Evolutionary conservation across 805 yeast species (phyloP).

Genomic region (Nakazawaea siamensis): DNA sequence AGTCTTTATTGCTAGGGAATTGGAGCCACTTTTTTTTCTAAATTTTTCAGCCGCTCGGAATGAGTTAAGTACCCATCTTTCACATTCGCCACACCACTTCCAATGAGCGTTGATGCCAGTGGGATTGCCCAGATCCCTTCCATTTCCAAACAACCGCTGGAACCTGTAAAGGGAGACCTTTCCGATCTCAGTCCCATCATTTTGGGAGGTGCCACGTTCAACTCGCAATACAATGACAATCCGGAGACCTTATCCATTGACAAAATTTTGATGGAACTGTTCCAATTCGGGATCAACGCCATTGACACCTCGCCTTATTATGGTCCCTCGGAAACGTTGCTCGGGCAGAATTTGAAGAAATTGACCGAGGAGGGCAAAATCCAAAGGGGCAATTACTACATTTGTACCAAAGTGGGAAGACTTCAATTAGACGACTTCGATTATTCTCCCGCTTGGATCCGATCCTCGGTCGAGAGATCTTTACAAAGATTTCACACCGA

Average conservation of each 20-base stretch:
- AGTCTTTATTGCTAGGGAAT: no score
- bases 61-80: background rate
- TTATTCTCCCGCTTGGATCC: constrained; percentile 54
- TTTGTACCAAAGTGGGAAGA: constrained; percentile 87
- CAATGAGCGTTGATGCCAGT: background rate
- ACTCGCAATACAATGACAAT: constrained; percentile 66
- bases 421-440: constrained; percentile 62
- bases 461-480: constrained; percentile 58
- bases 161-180: constrained; percentile 16
- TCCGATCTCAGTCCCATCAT: constrained; percentile 46
- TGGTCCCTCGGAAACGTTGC: constrained; percentile 73
- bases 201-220: constrained; percentile 86
- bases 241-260: constrained; percentile 53
- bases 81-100: background rate
- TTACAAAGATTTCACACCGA: constrained; percentile 53
- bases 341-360: constrained; percentile 56
- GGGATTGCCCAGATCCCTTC: background rate
- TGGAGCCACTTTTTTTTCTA: no score
- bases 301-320: constrained; percentile 91
- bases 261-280: constrained; percentile 51
- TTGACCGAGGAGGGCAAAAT: constrained; percentile 25
- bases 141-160: background rate
- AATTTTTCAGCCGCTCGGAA: background rate
- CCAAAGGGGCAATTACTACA: constrained; percentile 54
- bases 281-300: constrained; percentile 62